Base-by-base conservation (phyloP, 768 basidiomycete genomes). In the Phylloporus arenicola region DNA sequence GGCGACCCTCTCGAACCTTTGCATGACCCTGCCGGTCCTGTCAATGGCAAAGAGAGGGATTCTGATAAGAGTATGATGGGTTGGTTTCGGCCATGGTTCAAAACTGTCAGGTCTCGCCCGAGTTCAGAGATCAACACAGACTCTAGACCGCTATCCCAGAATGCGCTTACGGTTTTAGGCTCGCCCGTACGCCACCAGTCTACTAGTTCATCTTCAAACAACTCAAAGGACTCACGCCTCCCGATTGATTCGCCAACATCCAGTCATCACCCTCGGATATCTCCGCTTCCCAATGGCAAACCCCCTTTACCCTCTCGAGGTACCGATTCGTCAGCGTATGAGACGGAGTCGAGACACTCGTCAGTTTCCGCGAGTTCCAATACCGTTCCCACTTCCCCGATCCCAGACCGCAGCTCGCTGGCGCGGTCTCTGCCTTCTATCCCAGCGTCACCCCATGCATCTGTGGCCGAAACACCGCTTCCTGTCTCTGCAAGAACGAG, bases 61-160 rank as follows among this genome's bases (percentile, higher is more conserved):
- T 56, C 72, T 57, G 75, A 71, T 38, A 72, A 71, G 48, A 76
- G 75, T 56, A 34, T 58, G 50, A 59, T 60, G 51, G 35, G 53
- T 7, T 68, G 70, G 70, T 54, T 69, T 40, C 70, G 64, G 43
- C 50, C 60, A 42, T 57, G 55, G 11, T 35, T 59, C 45, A 69
- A 44, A 37, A 55, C 33, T 4, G 37, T 37, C 44, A 66, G 54
- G 48, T 29, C 55, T 35, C 68, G 64, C 12, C 58, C 62, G 25
- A 54, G 39, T 35, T 64, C 47, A 39, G 67, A 67, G 27, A 41
- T 35, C 14, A 57, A 44, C 20, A 4, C 47, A 14, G 57, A 59
- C 11, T 30, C 29, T n/a, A 42, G 34, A 39, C 56, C 52, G 12
- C 47, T 58, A 8, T 52, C 55, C 8, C 53, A 52, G 20, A 58